phyloP scores from a whole-genome alignment of 169 alveolate species.

The Plasmodium falciparum region DNA sequence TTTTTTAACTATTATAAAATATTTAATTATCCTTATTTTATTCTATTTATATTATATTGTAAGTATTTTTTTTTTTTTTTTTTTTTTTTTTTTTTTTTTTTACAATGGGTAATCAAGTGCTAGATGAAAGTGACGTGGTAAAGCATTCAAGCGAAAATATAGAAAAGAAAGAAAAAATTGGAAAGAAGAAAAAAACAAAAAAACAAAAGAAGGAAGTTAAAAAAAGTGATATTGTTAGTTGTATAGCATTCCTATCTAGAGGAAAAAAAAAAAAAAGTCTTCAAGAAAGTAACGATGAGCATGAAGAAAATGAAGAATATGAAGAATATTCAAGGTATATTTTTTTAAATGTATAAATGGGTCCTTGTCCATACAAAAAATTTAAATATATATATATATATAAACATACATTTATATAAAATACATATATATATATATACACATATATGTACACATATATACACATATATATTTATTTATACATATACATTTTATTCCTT shows the following conservation, averaged over 20 bases:
- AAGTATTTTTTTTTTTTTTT: too few relatives aligned
- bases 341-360: too few relatives aligned
- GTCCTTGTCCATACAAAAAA: background rate
- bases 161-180: constrained; percentile 1
- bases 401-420: background rate
- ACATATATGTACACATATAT: background rate
- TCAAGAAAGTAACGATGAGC: background rate
- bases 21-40: too few relatives aligned
- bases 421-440: too few relatives aligned
- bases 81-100: background rate
- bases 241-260: constrained; percentile 27
- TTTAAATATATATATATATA: background rate
- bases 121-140: background rate
- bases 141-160: background rate
- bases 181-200: constrained; percentile 10
- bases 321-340: constrained; percentile 11
- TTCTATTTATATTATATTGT: too few relatives aligned
- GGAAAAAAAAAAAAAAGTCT: constrained; percentile 5
- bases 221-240: constrained; percentile 34
- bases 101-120: background rate
- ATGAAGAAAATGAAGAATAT: background rate
- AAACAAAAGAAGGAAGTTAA: background rate
- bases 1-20: too few relatives aligned
- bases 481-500: background rate
- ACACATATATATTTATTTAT: constrained; percentile 1